Percentiles rank a stretch among this genome's conserved stretches.
Conservation (phyloP, 805 yeast genomes). For the Barnettozyma californica region DNA sequence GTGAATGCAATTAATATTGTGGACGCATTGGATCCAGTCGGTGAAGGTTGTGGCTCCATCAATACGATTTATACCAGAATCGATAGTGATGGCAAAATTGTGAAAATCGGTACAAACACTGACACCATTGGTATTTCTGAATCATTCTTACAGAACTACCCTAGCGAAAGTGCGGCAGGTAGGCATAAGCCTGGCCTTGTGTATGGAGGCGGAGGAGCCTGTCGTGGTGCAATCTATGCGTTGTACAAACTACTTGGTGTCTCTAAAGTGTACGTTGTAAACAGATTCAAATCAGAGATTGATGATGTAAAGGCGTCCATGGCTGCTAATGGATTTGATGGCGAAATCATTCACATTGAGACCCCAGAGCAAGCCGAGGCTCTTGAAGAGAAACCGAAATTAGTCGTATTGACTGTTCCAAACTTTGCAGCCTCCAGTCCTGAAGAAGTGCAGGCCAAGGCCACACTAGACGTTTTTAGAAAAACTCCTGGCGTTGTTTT, state of each 20-base stretch:
- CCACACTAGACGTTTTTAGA: slow-evolving; percentile 20
- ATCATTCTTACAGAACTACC: slow-evolving; percentile 18
- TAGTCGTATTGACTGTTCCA: slow-evolving; percentile 23
- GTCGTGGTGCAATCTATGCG: slow-evolving; percentile 24
- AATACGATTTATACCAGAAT: slow-evolving; percentile 21
- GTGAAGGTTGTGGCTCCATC: slow-evolving; percentile 24
- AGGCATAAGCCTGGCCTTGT: slow-evolving; percentile 19
- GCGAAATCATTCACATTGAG: slow-evolving; percentile 22
- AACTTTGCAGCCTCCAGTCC: slow-evolving; percentile 16
- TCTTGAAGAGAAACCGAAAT: slow-evolving; percentile 13
- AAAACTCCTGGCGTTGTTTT: slow-evolving; percentile 19
- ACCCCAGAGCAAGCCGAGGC: slow-evolving; percentile 18
- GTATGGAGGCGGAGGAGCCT: slow-evolving; percentile 27
- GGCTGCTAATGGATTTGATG: slow-evolving; percentile 20
- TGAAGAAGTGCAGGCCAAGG: slow-evolving; percentile 19
- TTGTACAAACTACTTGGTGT: slow-evolving; percentile 20
- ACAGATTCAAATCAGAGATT: slow-evolving; percentile 21
- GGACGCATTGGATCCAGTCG: slow-evolving; percentile 20
- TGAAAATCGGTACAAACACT: slow-evolving; percentile 23
- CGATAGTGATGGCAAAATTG: slow-evolving; percentile 5
- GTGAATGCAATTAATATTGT: slow-evolving; percentile 18
- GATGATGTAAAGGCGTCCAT: slow-evolving; percentile 14
- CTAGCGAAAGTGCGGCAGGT: slow-evolving; percentile 12
- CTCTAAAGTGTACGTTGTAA: slow-evolving; percentile 22
- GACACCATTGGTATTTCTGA: slow-evolving; percentile 24